phyloP scores from a whole-genome alignment of 768 basidiomycete genomes.

The Kwoniella heveanensis region DNA sequence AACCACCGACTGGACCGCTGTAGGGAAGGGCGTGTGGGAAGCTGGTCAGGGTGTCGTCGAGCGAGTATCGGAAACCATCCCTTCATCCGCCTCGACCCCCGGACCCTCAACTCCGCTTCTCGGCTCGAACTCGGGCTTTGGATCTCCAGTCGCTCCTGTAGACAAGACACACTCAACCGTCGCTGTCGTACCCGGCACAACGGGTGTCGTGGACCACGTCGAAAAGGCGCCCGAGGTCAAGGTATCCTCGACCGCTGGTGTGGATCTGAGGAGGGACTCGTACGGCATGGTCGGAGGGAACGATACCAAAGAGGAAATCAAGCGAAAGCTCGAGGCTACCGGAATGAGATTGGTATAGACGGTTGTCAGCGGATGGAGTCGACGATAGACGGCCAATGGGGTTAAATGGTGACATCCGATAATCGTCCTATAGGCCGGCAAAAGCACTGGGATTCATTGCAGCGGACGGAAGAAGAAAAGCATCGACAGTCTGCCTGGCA shows the following conservation, averaged over 20 bases:
- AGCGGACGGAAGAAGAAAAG: too few species aligned
- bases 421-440: too few species aligned
- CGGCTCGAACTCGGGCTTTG: background rate
- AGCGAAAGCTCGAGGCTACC: slow-evolving; percentile 7
- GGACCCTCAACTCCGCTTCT: background rate
- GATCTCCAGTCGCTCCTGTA: slow-evolving; percentile 1
- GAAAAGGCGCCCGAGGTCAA: slow-evolving; percentile 11
- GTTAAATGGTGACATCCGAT: too few species aligned
- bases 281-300: slow-evolving; percentile 12
- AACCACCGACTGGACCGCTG: slow-evolving; percentile 31
- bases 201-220: slow-evolving; percentile 11
- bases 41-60: slow-evolving; percentile 20
- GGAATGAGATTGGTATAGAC: slow-evolving; percentile 17
- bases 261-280: slow-evolving; percentile 17
- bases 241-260: background rate
- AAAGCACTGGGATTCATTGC: too few species aligned
- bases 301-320: slow-evolving; percentile 13
- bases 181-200: slow-evolving; percentile 12
- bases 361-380: background rate
- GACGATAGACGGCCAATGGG: too few species aligned
- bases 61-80: slow-evolving; percentile 5
- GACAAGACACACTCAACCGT: slow-evolving; percentile 10
- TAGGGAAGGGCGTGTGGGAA: slow-evolving; percentile 26
- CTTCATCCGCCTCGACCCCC: background rate
- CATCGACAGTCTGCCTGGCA: too few species aligned